A percentile compares a stretch with the other conserved stretches of the same genome.
These are phyloP conservation scores for Colletotrichum liaoningense DNA, from an alignment of 2,329 filamentous ascomycete genomes.

Conservation along the genomic window DNA sequence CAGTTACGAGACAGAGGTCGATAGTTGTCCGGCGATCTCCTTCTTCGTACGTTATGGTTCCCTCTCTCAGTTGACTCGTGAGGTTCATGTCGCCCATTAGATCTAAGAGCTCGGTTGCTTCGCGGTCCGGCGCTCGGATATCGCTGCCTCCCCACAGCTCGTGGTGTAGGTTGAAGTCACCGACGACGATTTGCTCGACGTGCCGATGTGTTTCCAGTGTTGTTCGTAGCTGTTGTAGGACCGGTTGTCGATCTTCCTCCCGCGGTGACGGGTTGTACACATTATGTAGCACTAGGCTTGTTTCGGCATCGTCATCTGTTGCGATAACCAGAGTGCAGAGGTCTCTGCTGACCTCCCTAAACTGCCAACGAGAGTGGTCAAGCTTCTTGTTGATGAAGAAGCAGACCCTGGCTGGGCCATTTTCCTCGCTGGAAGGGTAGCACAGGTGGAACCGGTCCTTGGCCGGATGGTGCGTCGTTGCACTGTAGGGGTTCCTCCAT, in stretches of 20 bases:
- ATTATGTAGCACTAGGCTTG: no score
- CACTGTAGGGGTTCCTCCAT: conserved; percentile 7
- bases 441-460: conserved; percentile 16
- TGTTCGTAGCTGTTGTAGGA: not conserved
- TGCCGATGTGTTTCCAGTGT: not conserved
- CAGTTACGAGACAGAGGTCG: not conserved
- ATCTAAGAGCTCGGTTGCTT: not conserved
- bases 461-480: conserved; percentile 3
- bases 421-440: not conserved
- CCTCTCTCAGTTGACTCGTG: not conserved
- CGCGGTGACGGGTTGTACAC: no score
- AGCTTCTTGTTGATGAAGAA: conserved; percentile 15
- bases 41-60: not conserved
- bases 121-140: not conserved
- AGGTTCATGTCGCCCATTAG: not conserved
- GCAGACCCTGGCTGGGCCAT: not conserved
- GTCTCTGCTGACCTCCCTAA: not conserved
- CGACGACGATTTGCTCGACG: not conserved
- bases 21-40: not conserved
- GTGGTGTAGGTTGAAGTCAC: conserved; percentile 1
- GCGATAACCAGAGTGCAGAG: no score
- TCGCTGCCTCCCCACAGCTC: conserved; percentile 12
- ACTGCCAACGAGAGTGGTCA: conserved; percentile 1
- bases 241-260: no score
- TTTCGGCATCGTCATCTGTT: no score